Evolutionary conservation across 139 green algal species (phyloP).

Genomic region (Penium margaritaceum): DNA sequence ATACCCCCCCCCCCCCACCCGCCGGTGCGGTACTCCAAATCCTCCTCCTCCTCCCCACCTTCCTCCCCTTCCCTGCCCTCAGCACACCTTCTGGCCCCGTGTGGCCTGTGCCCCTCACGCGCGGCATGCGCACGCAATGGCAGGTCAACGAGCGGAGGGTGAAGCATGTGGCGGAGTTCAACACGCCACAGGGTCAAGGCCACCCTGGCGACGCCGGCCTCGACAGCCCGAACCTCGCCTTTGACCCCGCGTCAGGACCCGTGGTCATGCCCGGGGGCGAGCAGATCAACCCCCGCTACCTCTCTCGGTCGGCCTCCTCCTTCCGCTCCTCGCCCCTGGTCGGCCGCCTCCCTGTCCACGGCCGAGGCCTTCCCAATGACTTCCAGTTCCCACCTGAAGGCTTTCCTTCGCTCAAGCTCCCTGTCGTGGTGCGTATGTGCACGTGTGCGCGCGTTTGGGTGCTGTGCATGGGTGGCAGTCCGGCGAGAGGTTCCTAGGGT

Average conservation of each 20-base stretch:
- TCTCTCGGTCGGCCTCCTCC: not conserved
- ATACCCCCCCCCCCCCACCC: too few species aligned
- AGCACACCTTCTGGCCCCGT: too few species aligned
- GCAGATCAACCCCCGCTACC: conserved; percentile 7
- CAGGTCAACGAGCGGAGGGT: too few species aligned
- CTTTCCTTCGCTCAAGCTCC: not conserved
- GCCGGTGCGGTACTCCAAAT: too few species aligned
- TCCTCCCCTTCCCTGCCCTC: too few species aligned
- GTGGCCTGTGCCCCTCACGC: too few species aligned
- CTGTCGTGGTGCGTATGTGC: conserved; percentile 1
- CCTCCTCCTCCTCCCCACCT: too few species aligned
- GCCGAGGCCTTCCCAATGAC: not conserved
- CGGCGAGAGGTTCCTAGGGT: too few species aligned
- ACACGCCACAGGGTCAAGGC: not conserved
- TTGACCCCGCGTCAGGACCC: not conserved
- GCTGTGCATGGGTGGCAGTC: too few species aligned
- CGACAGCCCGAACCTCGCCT: not conserved
- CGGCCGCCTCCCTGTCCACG: too few species aligned
- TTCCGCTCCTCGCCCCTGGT: not conserved
- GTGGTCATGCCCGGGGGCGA: not conserved
- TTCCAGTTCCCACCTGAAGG: not conserved
- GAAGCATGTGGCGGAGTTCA: conserved; percentile 1
- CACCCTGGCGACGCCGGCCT: not conserved
- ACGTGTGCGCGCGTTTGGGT: too few species aligned
- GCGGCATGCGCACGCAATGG: too few species aligned